phyloP scores from a whole-genome alignment of 106 monocot species.

The Iris macrosiphon region DNA sequence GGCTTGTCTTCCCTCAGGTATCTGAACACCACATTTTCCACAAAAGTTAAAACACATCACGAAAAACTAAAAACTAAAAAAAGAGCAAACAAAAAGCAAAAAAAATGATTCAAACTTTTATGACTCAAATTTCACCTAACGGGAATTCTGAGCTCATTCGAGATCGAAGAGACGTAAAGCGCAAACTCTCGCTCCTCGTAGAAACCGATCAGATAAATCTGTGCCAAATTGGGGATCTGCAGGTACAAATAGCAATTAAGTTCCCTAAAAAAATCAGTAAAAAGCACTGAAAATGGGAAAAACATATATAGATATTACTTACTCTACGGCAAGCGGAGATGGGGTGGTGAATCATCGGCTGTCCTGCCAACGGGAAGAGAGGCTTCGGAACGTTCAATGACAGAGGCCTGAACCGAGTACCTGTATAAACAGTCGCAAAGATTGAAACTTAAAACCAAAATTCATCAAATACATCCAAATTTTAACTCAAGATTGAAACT shows the following conservation, averaged over 20 bases:
- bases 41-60: not conserved
- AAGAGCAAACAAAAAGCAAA: too few relatives aligned
- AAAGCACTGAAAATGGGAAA: not conserved
- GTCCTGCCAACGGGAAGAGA: constrained; percentile 76
- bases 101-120: not conserved
- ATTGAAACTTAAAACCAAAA: not conserved
- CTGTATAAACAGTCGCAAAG: constrained; percentile 37
- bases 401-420: constrained; percentile 76
- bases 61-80: not conserved
- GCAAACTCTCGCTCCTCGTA: constrained; percentile 93
- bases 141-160: constrained; percentile 85
- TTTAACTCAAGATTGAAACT: too few relatives aligned
- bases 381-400: constrained; percentile 89
- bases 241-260: not conserved
- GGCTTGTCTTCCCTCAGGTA: constrained; percentile 96
- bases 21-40: constrained; percentile 21
- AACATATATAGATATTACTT: too few relatives aligned
- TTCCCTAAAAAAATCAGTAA: not conserved
- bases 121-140: constrained; percentile 44
- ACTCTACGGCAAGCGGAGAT: constrained; percentile 80
- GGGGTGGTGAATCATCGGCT: constrained; percentile 90
- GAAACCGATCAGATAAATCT: constrained; percentile 90
- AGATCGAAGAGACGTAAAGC: constrained; percentile 85
- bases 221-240: constrained; percentile 85
- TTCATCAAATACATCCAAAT: too few relatives aligned